Base-by-base conservation (phyloP, 192 early-diverging fungal genomes). In the Nowakowskiella sp. region DNA sequence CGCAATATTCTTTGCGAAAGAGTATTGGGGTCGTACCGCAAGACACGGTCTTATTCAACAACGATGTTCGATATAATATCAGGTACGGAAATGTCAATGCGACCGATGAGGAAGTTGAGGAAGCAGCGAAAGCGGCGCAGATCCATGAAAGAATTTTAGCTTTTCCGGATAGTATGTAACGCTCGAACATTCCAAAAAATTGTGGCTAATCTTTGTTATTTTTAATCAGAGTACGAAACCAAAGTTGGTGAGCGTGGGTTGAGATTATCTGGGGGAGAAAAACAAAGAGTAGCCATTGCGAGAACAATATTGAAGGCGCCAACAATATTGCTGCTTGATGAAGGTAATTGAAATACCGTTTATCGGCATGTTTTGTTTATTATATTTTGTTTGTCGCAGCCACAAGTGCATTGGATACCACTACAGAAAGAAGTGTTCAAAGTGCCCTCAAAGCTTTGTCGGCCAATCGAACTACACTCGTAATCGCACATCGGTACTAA, bases 21-120 rank as follows among this genome's bases (percentile, higher is more conserved):
- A 76, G 77, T 39, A 89, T 97, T 49, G 92, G 92, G 21, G 90
- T 96, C 22, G 94, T 97, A 13, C 92, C 94, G 13, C 77, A 80
- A 66, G 92, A 96, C 64, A 94, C 92, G 9, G 91, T 96, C 0
- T 74, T 96, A 21, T 97, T 97, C 71, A 98, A 98, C 65, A 90
- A 96, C 49, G 86, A 90, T 16, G 83, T 98, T 51, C 76, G 73
- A 39, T 94, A 91, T 77, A 98, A 98, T 67, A 94, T 98, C 62
- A 83, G 83, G 19, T 98, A 96, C 63, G 65, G 68, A 4, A 64
- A 69, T 26, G 56, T 72, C 6, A 51, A 73, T 43, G 87, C 89
- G 23, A 62, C 77, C 1, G 80, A 83, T 42, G 78, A 76, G 24
- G 81, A 89, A 49, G 81, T 91, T 7, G 64, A 71, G 6, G 58